Base-by-base conservation (phyloP, 1,284 basidiomycete species). In the Neotropicomus parvogracilis region DNA sequence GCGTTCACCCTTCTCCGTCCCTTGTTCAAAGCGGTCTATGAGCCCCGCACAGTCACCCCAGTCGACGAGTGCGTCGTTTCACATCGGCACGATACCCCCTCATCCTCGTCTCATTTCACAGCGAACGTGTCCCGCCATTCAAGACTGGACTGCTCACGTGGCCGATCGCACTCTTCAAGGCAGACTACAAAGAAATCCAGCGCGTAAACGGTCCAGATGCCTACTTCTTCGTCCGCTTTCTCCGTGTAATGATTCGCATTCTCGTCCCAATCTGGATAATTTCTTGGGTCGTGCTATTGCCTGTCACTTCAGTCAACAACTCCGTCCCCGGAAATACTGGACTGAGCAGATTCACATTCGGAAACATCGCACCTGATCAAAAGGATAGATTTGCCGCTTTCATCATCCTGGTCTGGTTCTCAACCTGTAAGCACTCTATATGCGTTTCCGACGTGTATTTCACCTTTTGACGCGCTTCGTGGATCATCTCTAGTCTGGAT, bases 151-250 rank as follows among this genome's bases (percentile, higher is more conserved):
- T 77, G 8, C 65, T 85, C 26, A 57, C 72, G 36, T 89, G 88
- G 85, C 81, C 84, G 0, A 50, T 75, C 26, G 71, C 77, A 1
- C 65, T 88, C 17, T 81, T 68, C 66, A 72, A 70, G 6, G 73
- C 80, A 8, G 75, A 88, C 60, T 80, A 81, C 60, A 67, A 74
- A 16, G 75, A 78, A 6, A 84, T 89, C 43, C 76, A 76, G 50
- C 65, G 70, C n/a, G 74, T 83, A 51, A 95, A 97, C 56, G 95
- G 95, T 29, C 78, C 91, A 50, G 95, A 99, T 64, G 90, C 93
- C 27, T 99, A 95, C 73, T 86, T 97, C 65, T 97, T 91, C 60
- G 81, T 97, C 40, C 85, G 91, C 47, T 98, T 89, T 67, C 75
- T 95, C 34, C 83, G 85, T 49, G 82, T 89, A 73, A 85, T 91